phyloP scores from a whole-genome alignment of 2,329 filamentous ascomycete genomes.

The Coniochaeta sp. region DNA sequence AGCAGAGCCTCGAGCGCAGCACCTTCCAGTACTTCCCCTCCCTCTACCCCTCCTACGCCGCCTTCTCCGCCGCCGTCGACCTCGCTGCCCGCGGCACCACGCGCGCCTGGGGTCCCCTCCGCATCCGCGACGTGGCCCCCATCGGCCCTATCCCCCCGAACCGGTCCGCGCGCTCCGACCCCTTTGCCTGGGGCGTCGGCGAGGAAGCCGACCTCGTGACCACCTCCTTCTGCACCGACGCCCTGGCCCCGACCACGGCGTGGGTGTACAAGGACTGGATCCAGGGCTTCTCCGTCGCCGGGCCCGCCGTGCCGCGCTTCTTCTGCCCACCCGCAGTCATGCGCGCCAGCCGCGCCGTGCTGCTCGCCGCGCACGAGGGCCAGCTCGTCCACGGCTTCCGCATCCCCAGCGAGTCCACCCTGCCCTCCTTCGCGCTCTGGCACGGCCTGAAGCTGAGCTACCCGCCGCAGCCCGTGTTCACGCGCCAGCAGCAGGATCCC shows the following conservation, averaged over 20 bases:
- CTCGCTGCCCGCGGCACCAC: constrained; percentile 16
- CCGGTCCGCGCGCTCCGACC: background rate
- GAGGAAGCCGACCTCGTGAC: constrained; percentile 24
- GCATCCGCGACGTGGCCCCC: constrained; percentile 18
- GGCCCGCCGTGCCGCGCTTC: constrained; percentile 18
- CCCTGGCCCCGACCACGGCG: constrained; percentile 9
- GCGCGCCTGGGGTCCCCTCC: constrained; percentile 23
- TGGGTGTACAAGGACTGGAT: constrained; percentile 27
- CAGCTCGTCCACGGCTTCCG: constrained; percentile 21
- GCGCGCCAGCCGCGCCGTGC: constrained; percentile 21
- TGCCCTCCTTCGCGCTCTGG: constrained; percentile 28
- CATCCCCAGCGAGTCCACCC: constrained; percentile 25
- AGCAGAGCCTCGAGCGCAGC: constrained; percentile 52
- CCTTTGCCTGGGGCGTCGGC: constrained; percentile 21
- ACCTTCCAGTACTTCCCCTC: constrained; percentile 47
- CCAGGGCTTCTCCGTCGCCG: constrained; percentile 16
- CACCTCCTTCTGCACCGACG: constrained; percentile 22
- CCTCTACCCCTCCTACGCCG: constrained; percentile 39
- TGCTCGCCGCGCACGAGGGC: constrained; percentile 23
- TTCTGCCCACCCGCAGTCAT: constrained; percentile 28
- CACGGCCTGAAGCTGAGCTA: constrained; percentile 29
- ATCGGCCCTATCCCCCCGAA: constrained; percentile 20
- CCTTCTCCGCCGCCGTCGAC: constrained; percentile 26
- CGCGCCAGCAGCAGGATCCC: constrained; percentile 15
- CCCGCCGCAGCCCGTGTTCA: constrained; percentile 26